These are phyloP conservation scores for Fusarium dlaminii DNA, from an alignment of 2,329 filamentous ascomycete species.

Conservation along the genomic window DNA sequence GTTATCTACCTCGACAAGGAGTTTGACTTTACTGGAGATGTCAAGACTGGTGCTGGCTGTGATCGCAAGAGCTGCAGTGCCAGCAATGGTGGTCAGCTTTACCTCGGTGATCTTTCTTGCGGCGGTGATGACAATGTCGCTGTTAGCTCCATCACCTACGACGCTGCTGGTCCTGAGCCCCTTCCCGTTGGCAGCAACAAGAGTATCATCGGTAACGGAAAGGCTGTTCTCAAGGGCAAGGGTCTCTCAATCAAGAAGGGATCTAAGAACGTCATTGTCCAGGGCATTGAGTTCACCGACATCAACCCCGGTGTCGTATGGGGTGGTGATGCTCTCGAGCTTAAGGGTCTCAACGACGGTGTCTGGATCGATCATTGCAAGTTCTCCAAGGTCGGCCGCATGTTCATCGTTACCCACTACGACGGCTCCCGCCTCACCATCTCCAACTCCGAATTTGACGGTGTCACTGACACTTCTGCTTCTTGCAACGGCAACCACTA, in stretches of 20 bases:
- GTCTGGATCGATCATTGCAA: slow-evolving; percentile 50
- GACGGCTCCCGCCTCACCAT: slow-evolving; percentile 47
- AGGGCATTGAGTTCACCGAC: slow-evolving; percentile 58
- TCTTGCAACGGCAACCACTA: slow-evolving; percentile 47
- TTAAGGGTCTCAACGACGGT: slow-evolving; percentile 45
- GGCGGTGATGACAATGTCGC: slow-evolving; percentile 37
- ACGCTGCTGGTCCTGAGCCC: slow-evolving; percentile 35
- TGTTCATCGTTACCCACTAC: slow-evolving; percentile 52
- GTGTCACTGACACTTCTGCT: slow-evolving; percentile 44
- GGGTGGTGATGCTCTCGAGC: slow-evolving; percentile 51
- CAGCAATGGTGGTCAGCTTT: slow-evolving; percentile 41
- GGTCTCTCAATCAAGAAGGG: slow-evolving; percentile 55
- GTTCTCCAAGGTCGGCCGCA: slow-evolving; percentile 52
- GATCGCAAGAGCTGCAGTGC: slow-evolving; percentile 45
- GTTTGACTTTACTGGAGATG: slow-evolving; percentile 42
- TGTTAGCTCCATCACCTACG: slow-evolving; percentile 43
- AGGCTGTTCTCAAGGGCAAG: slow-evolving; percentile 48
- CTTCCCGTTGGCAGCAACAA: slow-evolving; percentile 44
- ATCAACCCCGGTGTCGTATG: slow-evolving; percentile 52
- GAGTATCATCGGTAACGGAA: slow-evolving; percentile 41
- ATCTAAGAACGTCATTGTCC: slow-evolving; percentile 61
- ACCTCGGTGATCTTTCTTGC: slow-evolving; percentile 43
- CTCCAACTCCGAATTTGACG: slow-evolving; percentile 53
- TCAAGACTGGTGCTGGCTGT: slow-evolving; percentile 38
- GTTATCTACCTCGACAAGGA: slow-evolving; percentile 41